Percentiles rank a stretch among this genome's conserved stretches.
Evolutionary conservation across 164 flowering plant genomes (phyloP).

Genomic region (Euptelea pleiosperma): DNA sequence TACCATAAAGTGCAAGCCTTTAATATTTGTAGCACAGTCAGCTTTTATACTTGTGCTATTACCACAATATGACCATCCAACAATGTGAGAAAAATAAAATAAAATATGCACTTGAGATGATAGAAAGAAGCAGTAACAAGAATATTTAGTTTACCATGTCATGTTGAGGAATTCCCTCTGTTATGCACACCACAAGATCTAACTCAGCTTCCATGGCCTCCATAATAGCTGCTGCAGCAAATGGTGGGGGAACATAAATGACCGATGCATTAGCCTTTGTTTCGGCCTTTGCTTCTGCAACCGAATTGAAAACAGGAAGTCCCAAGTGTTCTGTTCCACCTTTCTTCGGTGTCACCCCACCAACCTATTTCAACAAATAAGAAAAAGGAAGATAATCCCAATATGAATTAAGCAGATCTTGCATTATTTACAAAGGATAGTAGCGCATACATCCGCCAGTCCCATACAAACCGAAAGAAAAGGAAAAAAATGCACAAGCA

Average conservation of each 20-base stretch:
- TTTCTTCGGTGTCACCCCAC: slow-evolving; percentile 96
- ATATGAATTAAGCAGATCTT: background rate
- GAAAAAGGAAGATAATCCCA: background rate
- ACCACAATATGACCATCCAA: no score
- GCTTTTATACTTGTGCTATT: no score
- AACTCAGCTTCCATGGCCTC: slow-evolving; percentile 96
- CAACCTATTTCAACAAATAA: slow-evolving; percentile 53
- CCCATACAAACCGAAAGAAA: no score
- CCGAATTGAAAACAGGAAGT: slow-evolving; percentile 91
- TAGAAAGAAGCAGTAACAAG: background rate
- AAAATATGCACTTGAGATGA: background rate
- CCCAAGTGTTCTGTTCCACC: slow-evolving; percentile 95
- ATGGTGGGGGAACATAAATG: slow-evolving; percentile 96
- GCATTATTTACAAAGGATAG: no score
- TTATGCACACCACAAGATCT: slow-evolving; percentile 94
- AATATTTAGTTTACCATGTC: slow-evolving; percentile 65
- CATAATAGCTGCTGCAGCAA: slow-evolving; percentile 96
- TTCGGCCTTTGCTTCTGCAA: slow-evolving; percentile 98
- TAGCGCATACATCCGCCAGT: no score
- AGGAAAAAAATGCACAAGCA: no score
- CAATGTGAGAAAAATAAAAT: background rate
- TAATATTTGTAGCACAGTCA: no score
- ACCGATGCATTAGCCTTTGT: slow-evolving; percentile 97
- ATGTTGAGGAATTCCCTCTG: slow-evolving; percentile 98
- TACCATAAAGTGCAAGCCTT: no score